A percentile compares a stretch with the other conserved stretches of the same genome.
phyloP scores from a whole-genome alignment of 148 eudicot genomes.

The Rhododendron simsii region DNA sequence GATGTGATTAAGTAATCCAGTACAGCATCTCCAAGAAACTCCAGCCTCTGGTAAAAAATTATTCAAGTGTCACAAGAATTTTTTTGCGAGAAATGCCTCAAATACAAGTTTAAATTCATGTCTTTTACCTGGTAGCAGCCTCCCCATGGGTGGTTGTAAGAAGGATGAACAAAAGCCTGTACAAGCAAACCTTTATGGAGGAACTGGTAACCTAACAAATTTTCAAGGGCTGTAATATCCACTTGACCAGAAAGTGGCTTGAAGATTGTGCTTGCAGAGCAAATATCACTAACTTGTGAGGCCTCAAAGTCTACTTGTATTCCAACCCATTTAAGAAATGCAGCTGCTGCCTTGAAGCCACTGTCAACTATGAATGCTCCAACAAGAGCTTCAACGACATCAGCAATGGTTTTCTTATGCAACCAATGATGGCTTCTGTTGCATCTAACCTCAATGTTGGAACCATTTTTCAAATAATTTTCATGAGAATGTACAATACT shows the following conservation, averaged over 20 bases:
- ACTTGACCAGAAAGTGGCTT: slow-evolving; percentile 44
- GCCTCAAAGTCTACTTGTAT: slow-evolving; percentile 52
- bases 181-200: slow-evolving; percentile 72
- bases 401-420: slow-evolving; percentile 84
- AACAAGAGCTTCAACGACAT: slow-evolving; percentile 85
- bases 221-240: slow-evolving; percentile 56
- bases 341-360: slow-evolving; percentile 81
- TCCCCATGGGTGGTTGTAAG: slow-evolving; percentile 64
- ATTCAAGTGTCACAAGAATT: slow-evolving; percentile 15
- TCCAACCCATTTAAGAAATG: slow-evolving; percentile 89
- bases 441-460: slow-evolving; percentile 48
- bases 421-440: slow-evolving; percentile 78
- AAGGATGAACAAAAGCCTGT: slow-evolving; percentile 93
- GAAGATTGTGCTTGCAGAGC: slow-evolving; percentile 59
- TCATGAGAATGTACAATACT: slow-evolving; percentile 40
- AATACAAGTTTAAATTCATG: not conserved
- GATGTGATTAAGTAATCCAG: slow-evolving; percentile 91
- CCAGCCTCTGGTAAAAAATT: slow-evolving; percentile 63
- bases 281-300: slow-evolving; percentile 52
- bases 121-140: slow-evolving; percentile 88
- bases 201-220: slow-evolving; percentile 50
- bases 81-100: not conserved
- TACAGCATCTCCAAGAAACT: slow-evolving; percentile 96
- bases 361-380: slow-evolving; percentile 88
- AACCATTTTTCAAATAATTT: slow-evolving; percentile 15